phyloP scores from a whole-genome alignment of 495 filamentous ascomycete genomes.

The Jackrogersella multiformis region DNA sequence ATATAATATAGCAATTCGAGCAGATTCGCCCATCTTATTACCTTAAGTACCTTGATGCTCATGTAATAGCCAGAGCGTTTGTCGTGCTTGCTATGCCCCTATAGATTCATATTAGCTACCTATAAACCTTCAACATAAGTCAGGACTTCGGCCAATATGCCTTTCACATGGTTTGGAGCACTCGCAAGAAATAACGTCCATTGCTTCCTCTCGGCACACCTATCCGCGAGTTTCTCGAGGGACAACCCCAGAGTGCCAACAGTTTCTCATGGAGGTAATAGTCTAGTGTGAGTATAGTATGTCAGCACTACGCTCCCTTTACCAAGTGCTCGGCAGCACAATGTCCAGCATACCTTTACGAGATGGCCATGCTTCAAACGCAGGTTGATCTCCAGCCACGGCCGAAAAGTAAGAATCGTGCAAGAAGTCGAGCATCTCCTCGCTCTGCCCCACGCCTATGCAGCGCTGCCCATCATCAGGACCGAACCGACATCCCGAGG shows the following conservation, averaged over 20 bases:
- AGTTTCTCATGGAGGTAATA: conserved; percentile 69
- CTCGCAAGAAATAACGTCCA: conserved; percentile 72
- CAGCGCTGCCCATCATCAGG: conserved; percentile 57
- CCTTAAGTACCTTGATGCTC: no score
- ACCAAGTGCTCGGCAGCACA: conserved; percentile 58
- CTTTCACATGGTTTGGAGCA: conserved; percentile 60
- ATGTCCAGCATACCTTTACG: conserved; percentile 59
- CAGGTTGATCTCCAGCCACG: conserved; percentile 68
- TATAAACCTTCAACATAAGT: conserved; percentile 52
- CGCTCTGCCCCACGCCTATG: conserved; percentile 68
- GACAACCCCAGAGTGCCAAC: conserved; percentile 68
- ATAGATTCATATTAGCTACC: conserved; percentile 48
- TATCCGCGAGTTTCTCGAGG: conserved; percentile 56
- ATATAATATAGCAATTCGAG: no score
- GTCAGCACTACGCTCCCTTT: conserved; percentile 59
- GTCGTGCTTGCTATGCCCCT: conserved; percentile 45
- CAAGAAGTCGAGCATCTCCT: conserved; percentile 67
- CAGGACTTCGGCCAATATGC: conserved; percentile 38
- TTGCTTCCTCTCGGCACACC: conserved; percentile 57
- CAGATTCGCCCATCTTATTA: no score
- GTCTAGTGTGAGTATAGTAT: conserved; percentile 55
- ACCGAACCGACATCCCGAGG: conserved; percentile 50
- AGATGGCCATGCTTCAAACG: conserved; percentile 70
- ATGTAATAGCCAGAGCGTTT: conserved; percentile 58
- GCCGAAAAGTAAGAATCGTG: conserved; percentile 73